Base-by-base conservation (phyloP, 441 rosid species). In the Adansonia rubrostipa region DNA sequence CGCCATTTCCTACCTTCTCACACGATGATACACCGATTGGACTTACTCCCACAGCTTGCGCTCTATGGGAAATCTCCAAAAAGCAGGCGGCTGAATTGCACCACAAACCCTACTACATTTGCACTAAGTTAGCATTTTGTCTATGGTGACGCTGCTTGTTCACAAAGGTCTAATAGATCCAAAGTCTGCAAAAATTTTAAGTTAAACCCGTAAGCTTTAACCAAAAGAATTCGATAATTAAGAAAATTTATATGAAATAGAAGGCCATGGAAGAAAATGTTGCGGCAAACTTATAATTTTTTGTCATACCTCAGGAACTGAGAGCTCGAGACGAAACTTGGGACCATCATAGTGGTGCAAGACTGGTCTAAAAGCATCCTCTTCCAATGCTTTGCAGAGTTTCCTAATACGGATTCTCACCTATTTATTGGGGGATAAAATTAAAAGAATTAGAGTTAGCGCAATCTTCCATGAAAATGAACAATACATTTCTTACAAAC, bases 301-400 rank as follows among this genome's bases (percentile, higher is more conserved):
- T 28, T 47, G 61, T 65, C 82, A 50, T 73, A 96, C 99, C 99
- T 96, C 99, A 33, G 98, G 99, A 81, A 96, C 92, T 53, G 97
- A 91, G 80, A 96, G 99, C 86, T 94, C 96, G 58, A 93, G 98
- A 22, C 98, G 97, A 75, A 96, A 93, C 85, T 94, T 96, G 13
- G 98, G 99, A 67, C 98, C 98, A 83, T 96, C 99, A 28, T 96
- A 93, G 85, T 94, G 99, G 82, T 96, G 98, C 85, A 96, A 86
- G 69, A 96, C 98, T 24, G 98, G 99, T 88, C 99, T 86, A 80
- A 96, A 96, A 48, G 99, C 85, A 86, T 93, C 98, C 84, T 96
- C 99, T 85, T 96, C 99, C 91, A 96, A 86, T 57, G 98, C 92
- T 84, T 93, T 93, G 95, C 97, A 92, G 77, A 93, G 80, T 81